Evolutionary conservation across 768 basidiomycete genomes (phyloP).

Genomic region (Amanita brunnescens): DNA sequence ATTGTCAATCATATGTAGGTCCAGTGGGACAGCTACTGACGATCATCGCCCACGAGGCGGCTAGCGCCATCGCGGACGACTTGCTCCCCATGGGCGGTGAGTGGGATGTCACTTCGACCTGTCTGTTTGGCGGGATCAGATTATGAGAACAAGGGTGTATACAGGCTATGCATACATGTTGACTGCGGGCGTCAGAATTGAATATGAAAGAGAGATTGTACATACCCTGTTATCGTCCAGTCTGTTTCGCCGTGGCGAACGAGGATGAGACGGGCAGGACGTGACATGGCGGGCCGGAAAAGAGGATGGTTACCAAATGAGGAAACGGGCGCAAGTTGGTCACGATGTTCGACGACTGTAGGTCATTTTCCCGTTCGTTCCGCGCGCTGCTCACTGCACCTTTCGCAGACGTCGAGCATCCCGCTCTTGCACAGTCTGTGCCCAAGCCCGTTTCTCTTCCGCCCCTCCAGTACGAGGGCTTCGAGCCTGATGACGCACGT

Average conservation of each 20-base stretch:
- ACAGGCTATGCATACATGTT: conserved; percentile 1
- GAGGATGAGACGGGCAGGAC: conserved; percentile 67
- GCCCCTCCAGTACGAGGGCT: conserved; percentile 77
- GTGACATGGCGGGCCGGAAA: conserved; percentile 17
- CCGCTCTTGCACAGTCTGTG: conserved; percentile 41
- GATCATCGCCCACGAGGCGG: conserved; percentile 65
- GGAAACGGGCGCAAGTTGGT: not conserved
- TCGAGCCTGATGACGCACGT: conserved; percentile 56
- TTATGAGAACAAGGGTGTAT: not conserved
- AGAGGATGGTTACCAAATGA: not conserved
- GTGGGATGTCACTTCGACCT: conserved; percentile 79
- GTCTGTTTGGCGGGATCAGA: conserved; percentile 40
- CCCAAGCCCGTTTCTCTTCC: conserved; percentile 34
- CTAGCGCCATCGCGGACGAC: conserved; percentile 58
- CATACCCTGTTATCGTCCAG: conserved; percentile 83
- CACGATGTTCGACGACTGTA: conserved; percentile 62
- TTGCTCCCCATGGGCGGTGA: conserved; percentile 68
- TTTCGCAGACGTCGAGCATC: conserved; percentile 79
- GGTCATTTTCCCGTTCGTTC: too few relatives aligned
- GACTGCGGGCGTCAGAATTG: not conserved
- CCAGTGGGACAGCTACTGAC: conserved; percentile 35
- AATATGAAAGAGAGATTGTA: conserved; percentile 1
- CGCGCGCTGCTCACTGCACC: conserved; percentile 8
- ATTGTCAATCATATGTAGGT: not conserved
- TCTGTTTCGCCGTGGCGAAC: conserved; percentile 90